phyloP scores from a whole-genome alignment of 768 basidiomycete species.

The Leccinum aurantiacum region DNA sequence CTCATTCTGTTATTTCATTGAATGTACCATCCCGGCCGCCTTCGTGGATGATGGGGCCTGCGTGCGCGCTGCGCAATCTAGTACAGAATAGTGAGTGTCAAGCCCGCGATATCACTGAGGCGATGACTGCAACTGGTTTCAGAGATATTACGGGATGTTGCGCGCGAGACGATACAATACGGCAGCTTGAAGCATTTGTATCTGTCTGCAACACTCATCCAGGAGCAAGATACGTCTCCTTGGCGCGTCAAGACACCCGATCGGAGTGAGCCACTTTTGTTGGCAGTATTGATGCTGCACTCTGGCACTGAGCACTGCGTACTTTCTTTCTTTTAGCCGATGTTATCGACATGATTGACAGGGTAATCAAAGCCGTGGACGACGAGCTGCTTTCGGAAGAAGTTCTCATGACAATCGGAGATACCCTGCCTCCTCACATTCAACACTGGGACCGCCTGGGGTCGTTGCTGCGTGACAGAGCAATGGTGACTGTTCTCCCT shows the following conservation, averaged over 20 bases:
- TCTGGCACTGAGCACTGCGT: not conserved
- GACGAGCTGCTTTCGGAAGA: not conserved
- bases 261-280: not conserved
- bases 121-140: not conserved
- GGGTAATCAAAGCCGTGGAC: not conserved
- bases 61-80: not conserved
- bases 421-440: not conserved
- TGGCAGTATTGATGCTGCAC: not conserved
- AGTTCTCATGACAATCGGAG: not conserved
- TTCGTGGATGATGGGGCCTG: not conserved
- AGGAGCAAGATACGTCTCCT: not conserved
- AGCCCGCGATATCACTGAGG: not conserved
- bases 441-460: constrained; percentile 12
- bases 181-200: not conserved
- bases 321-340: not conserved
- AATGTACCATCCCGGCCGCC: not conserved
- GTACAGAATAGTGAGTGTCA: not conserved
- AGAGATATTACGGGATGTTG: not conserved
- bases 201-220: not conserved
- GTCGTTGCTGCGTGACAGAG: not conserved
- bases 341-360: not conserved
- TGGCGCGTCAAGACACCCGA: not conserved
- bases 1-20: not conserved
- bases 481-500: not conserved
- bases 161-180: not conserved